Base-by-base conservation (phyloP, 1,284 basidiomycete genomes). In the Pascua sp. region DNA sequence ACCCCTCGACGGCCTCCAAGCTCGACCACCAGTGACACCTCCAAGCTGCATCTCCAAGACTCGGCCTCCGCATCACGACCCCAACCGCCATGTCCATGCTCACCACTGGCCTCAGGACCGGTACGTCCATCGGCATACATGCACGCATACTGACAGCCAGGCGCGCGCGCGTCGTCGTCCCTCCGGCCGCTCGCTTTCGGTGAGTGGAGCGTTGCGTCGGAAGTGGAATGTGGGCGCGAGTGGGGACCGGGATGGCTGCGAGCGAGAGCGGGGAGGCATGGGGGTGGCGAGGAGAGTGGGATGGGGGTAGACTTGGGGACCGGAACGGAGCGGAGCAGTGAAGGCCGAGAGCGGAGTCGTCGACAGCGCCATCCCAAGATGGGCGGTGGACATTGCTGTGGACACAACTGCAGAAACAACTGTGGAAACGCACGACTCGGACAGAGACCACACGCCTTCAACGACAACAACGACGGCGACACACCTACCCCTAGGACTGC, bases 111-210 rank as follows among this genome's bases (percentile, higher is more conserved):
- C 60, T 73, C 32, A 54, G 71, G 56, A 62, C 63, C 38, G 67
- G 71, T 70, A 53, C 44, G 69, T 49, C 5, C 17, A 8, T 36
- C 18, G 11, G 18, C 11, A 9, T 37, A 9, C 15, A 7, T 17
- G 9, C n/a, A 44, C 47, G 47, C 24, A 47, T 8, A 15, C 52
- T 43, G 32, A 45, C 16, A 43, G 43, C 40, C 42, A 47, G 42
- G 47, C 58, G 62, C 61, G 41, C 62, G 62, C 51, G 69, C 67
- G 18, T 69, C 70, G 36, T 58, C 66, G 15, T 71, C 72, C 37
- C 56, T 72, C 53, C 62, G 71, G 62, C 70, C 69, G 11, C 57
- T 71, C 40, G 68, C 70, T 44, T 49, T 54, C 24, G 58, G 53
- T 55, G 42, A 13, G 55, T 44, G 4, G 24, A 32, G 24, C 7